Evolutionary conservation across 106 monocot species (phyloP).

Genomic region (Phalaenopsis aphrodite): DNA sequence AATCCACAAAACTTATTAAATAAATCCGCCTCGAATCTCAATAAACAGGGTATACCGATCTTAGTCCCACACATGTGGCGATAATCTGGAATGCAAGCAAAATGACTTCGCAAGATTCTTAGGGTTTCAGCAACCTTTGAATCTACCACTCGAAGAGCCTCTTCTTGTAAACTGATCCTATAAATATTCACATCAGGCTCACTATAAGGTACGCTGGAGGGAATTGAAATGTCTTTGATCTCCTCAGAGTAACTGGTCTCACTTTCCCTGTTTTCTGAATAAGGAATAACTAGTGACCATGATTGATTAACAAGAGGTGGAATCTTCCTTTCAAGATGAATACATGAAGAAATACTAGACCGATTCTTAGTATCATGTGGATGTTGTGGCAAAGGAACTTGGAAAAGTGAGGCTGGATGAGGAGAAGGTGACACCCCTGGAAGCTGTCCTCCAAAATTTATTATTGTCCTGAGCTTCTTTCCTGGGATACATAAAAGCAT

Average conservation of each 20-base stretch:
- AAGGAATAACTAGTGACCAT: constrained; percentile 64
- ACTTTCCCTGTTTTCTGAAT: constrained; percentile 21
- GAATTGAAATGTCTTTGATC: constrained; percentile 20
- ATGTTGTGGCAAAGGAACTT: constrained; percentile 42
- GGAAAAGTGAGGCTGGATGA: constrained; percentile 48
- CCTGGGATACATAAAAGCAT: constrained; percentile 84
- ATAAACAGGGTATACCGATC: constrained; percentile 66
- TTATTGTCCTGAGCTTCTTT: constrained; percentile 67
- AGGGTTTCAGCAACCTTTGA: constrained; percentile 55
- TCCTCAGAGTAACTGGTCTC: constrained; percentile 22
- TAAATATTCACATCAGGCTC: constrained; percentile 17
- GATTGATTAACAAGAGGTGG: constrained; percentile 75
- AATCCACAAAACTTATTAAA: constrained; percentile 45
- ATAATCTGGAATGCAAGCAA: constrained; percentile 69
- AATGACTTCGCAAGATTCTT: constrained; percentile 53
- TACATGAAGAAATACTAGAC: constrained; percentile 39
- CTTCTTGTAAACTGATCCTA: constrained; percentile 24
- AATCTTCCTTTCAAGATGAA: constrained; percentile 53
- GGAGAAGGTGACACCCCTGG: constrained; percentile 48
- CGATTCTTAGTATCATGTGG: constrained; percentile 39
- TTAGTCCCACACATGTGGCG: constrained; percentile 58
- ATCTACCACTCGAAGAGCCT: constrained; percentile 62
- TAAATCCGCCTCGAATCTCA: constrained; percentile 59
- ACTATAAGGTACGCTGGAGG: constrained; percentile 10
- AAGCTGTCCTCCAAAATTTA: constrained; percentile 43